Conservation (phyloP, 208 protist species). For the Acanthamoeba lenticulata region DNA sequence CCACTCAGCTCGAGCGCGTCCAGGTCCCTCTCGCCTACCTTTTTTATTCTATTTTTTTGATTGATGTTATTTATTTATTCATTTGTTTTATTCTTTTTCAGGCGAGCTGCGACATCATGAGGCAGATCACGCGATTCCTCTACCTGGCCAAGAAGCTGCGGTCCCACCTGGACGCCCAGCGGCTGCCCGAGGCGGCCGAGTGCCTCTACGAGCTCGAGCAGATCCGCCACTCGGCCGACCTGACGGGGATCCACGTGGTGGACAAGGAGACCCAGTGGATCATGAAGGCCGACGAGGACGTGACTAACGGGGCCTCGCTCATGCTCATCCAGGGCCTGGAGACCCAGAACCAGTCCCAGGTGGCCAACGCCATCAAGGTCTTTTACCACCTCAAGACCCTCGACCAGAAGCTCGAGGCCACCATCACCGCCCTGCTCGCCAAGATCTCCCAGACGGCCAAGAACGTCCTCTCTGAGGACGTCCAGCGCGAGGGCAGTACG, state of each 20-base stretch:
- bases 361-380: constrained; percentile 70
- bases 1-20: constrained; percentile 70
- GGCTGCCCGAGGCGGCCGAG: constrained; percentile 76
- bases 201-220: constrained; percentile 76
- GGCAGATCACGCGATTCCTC: constrained; percentile 72
- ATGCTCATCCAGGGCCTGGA: constrained; percentile 77
- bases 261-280: constrained; percentile 74
- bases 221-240: constrained; percentile 68
- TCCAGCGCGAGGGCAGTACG: constrained; percentile 12
- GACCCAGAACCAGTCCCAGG: constrained; percentile 75
- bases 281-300: constrained; percentile 71
- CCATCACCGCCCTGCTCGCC: neutral
- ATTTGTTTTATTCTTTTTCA: neutral
- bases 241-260: constrained; percentile 72
- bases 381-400: constrained; percentile 76
- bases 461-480: constrained; percentile 34
- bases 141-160: constrained; percentile 72
- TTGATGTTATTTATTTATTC: neutral
- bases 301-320: constrained; percentile 68
- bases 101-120: constrained; percentile 71
- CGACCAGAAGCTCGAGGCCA: constrained; percentile 52
- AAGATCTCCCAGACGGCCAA: constrained; percentile 61
- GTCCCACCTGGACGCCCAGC: constrained; percentile 69
- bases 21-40: constrained; percentile 44
- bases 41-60: neutral